Evolutionary conservation across 2,329 filamentous ascomycete genomes (phyloP).

Genomic region (Nigrospora osmanthi): DNA sequence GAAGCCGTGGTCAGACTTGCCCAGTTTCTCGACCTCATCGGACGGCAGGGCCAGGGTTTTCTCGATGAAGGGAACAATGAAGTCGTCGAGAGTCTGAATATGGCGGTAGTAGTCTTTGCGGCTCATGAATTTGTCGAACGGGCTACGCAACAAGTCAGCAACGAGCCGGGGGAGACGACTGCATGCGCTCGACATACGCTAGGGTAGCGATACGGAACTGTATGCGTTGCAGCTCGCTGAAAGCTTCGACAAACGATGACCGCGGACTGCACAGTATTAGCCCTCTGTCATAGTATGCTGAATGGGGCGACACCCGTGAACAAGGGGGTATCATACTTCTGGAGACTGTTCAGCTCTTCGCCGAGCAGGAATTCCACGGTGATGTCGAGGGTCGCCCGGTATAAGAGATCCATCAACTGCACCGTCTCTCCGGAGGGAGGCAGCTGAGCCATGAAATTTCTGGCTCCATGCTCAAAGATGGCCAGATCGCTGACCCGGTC

Average conservation of each 20-base stretch:
- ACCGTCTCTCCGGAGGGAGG: constrained; percentile 62
- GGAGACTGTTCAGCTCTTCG: constrained; percentile 1
- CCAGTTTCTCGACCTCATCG: constrained; percentile 61
- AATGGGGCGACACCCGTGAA: too few relatives aligned
- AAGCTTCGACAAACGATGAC: constrained; percentile 59
- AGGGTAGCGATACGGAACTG: constrained; percentile 50
- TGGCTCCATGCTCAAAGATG: constrained; percentile 46
- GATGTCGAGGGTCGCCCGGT: constrained; percentile 55
- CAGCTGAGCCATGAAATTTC: constrained; percentile 51
- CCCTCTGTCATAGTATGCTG: too few relatives aligned
- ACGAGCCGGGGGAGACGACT: not conserved
- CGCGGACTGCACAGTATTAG: constrained; percentile 14
- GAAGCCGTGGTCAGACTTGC: constrained; percentile 57
- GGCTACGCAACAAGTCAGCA: not conserved
- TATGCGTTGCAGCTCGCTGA: constrained; percentile 60
- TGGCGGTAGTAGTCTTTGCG: constrained; percentile 44
- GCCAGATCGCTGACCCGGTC: constrained; percentile 39
- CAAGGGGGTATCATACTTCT: not conserved
- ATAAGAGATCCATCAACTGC: constrained; percentile 56
- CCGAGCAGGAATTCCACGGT: constrained; percentile 6
- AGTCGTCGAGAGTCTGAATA: constrained; percentile 59
- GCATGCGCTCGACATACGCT: not conserved
- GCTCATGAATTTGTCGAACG: constrained; percentile 1
- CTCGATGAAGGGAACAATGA: constrained; percentile 63
- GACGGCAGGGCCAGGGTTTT: constrained; percentile 53